A percentile compares a stretch with the other conserved stretches of the same genome.
Evolutionary conservation across 192 early-diverging fungal genomes (phyloP).

Genomic region (Coemansia sp.): DNA sequence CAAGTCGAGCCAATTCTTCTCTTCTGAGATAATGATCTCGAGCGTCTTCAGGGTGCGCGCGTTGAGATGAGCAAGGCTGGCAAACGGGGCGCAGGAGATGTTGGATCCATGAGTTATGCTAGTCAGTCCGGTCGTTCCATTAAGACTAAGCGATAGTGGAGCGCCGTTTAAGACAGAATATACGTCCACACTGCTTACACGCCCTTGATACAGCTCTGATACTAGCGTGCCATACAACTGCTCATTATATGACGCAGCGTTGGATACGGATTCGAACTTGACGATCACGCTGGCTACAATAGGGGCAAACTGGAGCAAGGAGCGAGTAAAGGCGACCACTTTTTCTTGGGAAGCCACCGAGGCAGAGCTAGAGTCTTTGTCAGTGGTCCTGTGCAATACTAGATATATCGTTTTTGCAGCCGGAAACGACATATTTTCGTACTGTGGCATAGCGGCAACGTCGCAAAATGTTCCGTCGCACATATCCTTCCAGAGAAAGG

Average conservation of each 20-base stretch:
- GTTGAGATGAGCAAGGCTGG: neutral
- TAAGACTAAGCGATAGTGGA: neutral
- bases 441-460: neutral
- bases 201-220: neutral
- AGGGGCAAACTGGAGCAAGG: neutral
- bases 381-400: neutral
- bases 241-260: neutral
- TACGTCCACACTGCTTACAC: neutral
- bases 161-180: neutral
- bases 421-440: neutral
- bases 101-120: neutral
- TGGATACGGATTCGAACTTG: neutral
- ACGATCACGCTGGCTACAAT: neutral
- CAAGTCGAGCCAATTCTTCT: neutral
- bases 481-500: neutral
- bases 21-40: neutral
- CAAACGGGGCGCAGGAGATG: neutral
- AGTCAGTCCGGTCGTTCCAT: neutral
- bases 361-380: neutral
- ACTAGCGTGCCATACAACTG: neutral
- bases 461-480: neutral
- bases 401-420: neutral
- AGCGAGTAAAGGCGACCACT: neutral
- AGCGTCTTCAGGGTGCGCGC: neutral
- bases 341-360: neutral